Conservation (phyloP, 306 rosid species). For the Ormosia emarginata region DNA sequence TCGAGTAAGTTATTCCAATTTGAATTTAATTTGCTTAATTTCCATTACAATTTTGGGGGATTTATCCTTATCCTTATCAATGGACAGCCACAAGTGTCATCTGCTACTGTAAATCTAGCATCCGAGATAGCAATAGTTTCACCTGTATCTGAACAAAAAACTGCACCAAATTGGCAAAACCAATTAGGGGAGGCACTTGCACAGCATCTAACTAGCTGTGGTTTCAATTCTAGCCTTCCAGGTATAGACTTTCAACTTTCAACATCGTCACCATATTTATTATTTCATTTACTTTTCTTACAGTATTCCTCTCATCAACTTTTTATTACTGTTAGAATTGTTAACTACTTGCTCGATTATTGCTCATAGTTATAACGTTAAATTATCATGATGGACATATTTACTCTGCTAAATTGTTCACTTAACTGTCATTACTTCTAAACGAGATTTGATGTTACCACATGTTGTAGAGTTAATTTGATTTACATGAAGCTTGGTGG, state of each 20-base stretch:
- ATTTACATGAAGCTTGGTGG: slow-evolving; percentile 43
- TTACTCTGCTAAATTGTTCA: background rate
- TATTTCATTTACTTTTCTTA: background rate
- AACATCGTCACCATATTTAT: background rate
- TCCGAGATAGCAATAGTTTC: slow-evolving; percentile 75
- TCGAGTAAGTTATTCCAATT: slow-evolving; percentile 44
- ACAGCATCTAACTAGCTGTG: slow-evolving; percentile 73
- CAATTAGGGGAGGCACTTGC: slow-evolving; percentile 84
- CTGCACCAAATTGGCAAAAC: slow-evolving; percentile 48
- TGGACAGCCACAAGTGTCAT: slow-evolving; percentile 79
- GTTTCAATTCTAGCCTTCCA: slow-evolving; percentile 67
- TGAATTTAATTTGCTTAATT: background rate
- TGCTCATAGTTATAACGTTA: background rate
- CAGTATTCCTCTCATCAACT: background rate
- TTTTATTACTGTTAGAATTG: background rate
- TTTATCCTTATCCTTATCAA: background rate
- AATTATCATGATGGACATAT: background rate
- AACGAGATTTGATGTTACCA: slow-evolving; percentile 3
- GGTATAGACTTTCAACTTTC: slow-evolving; percentile 38
- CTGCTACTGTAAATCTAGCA: slow-evolving; percentile 79
- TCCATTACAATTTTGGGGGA: background rate
- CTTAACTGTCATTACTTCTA: background rate
- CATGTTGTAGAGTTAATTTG: slow-evolving; percentile 26
- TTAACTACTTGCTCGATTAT: background rate
- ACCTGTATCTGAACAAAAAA: slow-evolving; percentile 60